Conservation (phyloP, 2,329 filamentous ascomycete species). For the Conoideocrella luteorostrata region DNA sequence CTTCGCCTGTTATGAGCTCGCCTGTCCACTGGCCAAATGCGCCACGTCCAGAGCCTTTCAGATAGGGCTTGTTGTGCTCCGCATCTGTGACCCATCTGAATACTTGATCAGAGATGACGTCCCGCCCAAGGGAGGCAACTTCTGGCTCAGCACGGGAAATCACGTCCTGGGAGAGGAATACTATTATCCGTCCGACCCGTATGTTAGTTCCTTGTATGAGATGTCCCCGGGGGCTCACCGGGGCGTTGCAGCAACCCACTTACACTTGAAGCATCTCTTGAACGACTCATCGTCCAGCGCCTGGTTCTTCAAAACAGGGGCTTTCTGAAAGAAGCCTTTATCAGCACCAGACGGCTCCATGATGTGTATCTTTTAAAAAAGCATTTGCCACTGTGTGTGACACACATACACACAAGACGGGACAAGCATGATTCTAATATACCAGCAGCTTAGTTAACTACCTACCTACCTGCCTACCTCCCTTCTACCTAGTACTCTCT, state of each 20-base stretch:
- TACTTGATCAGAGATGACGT: slow-evolving; percentile 48
- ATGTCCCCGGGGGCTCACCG: background rate
- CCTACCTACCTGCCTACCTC: too few relatives aligned
- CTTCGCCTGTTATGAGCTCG: slow-evolving; percentile 56
- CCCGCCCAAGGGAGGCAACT: slow-evolving; percentile 40
- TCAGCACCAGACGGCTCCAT: slow-evolving; percentile 41
- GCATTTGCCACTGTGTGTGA: background rate
- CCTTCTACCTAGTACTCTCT: background rate
- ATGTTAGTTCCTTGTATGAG: background rate
- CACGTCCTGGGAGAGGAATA: slow-evolving; percentile 41
- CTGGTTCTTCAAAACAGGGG: slow-evolving; percentile 47
- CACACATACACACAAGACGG: background rate
- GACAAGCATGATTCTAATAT: too few relatives aligned
- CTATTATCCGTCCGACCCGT: slow-evolving; percentile 22
- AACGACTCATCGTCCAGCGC: slow-evolving; percentile 49
- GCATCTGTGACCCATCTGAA: slow-evolving; percentile 56
- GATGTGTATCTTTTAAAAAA: too few relatives aligned
- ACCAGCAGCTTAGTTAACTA: too few relatives aligned
- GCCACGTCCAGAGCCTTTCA: slow-evolving; percentile 50
- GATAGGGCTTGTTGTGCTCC: slow-evolving; percentile 56
- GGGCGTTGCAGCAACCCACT: too few relatives aligned
- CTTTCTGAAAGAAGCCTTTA: slow-evolving; percentile 50
- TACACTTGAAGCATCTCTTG: slow-evolving; percentile 45
- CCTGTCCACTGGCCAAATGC: slow-evolving; percentile 55
- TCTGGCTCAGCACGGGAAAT: slow-evolving; percentile 34